Evolutionary conservation across 805 yeast genomes (phyloP), one percentile per base, ranked within the genome.

Genomic region (Candida bentonensis): DNA sequence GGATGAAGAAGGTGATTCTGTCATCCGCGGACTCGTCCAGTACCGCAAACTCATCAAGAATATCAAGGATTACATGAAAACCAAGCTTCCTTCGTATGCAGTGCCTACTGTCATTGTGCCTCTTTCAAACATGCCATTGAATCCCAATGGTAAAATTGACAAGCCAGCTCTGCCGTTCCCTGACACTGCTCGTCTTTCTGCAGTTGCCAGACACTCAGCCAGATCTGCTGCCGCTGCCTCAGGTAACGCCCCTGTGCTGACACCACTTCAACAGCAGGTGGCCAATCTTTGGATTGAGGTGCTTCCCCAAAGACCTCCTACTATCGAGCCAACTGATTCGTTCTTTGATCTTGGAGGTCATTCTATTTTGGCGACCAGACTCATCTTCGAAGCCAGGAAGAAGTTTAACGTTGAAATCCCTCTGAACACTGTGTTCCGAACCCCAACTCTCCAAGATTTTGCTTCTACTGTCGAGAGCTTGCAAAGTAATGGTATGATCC

Each of bases 311-410:
- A 73, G 76, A 50, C 96, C 96, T 4, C 81, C 89, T 1, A 65
- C 82, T 2, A 72, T 87, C 39, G 69, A 80, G 23, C 80, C 81
- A 26, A 73, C 74, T 2, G 98, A 92, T 61, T 83, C 94, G 1
- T 92, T 92, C 74, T 92, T 92, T 57, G 99, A 92, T 59, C 67
- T 94, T 44, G 99, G 99, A 47, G 99, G 99, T 2, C 99, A 92
- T 63, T 89, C 97, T 1, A 89, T 92, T 55, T 69, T 92, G 50
- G 97, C 97, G 4, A 94, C 99, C 0, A 76, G 94, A 60, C 87
- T 92, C 96, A 89, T 92, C 49, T 92, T 92, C 56, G 88, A 83
- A 52, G 73, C 92, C 53, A 76, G 96, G 60, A 81, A 82, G 66
- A 73, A 72, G 52, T 68, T 88, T 47, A 72, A 76, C 34, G 73